Conservation (phyloP, 2,329 filamentous ascomycete species). For the Clathrospora elynae region DNA sequence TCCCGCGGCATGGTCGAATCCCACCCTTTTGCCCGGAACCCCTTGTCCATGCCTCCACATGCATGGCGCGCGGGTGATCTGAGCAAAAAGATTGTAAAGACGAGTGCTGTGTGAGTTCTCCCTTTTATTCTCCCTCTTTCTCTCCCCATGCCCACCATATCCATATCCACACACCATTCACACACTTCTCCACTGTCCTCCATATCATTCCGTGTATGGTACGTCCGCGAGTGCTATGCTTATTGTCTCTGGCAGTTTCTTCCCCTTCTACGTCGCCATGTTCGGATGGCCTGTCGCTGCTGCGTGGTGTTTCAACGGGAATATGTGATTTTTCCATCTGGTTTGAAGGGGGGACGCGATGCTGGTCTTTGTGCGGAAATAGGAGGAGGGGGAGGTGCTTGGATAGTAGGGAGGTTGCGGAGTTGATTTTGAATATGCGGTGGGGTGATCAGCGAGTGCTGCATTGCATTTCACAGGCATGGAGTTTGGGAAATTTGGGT, state of each 20-base stretch:
- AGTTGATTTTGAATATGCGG: conserved; percentile 36
- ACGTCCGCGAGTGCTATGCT: no score
- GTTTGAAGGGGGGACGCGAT: conserved; percentile 2
- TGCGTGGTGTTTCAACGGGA: conserved; percentile 32
- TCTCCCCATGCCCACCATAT: conserved; percentile 5
- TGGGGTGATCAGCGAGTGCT: conserved; percentile 34
- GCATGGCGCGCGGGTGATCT: conserved; percentile 32
- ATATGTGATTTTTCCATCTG: conserved; percentile 39
- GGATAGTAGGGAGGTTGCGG: conserved; percentile 30
- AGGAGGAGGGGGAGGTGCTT: conserved; percentile 8
- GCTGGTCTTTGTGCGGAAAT: background rate
- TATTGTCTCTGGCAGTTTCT: conserved; percentile 34
- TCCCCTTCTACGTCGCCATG: conserved; percentile 35
- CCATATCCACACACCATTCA: no score
- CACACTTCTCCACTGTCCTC: no score
- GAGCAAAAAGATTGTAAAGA: conserved; percentile 27
- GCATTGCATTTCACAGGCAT: conserved; percentile 1
- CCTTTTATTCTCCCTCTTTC: background rate
- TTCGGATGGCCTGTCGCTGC: conserved; percentile 44
- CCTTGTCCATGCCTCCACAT: conserved; percentile 31
- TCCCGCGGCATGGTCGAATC: conserved; percentile 43
- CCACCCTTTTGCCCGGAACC: conserved; percentile 44
- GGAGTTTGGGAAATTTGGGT: background rate
- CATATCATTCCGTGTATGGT: no score
- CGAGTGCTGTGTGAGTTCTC: conserved; percentile 34